Conservation (phyloP, 75 land plant genomes). For the Pseudotsuga menziesii region DNA sequence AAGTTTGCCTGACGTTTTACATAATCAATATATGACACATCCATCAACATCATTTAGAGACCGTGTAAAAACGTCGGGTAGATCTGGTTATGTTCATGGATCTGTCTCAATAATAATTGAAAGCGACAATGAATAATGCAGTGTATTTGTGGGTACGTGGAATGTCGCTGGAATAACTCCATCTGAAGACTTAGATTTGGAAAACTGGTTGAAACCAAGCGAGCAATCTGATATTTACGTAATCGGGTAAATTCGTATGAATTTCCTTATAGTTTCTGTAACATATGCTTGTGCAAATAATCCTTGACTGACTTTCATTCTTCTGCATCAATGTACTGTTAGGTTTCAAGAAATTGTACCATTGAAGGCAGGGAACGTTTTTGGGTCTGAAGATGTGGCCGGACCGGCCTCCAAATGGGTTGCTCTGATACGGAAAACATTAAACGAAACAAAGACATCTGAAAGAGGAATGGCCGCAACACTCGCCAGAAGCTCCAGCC, state of each 20-base stretch:
- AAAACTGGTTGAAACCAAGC: slow-evolving; percentile 44
- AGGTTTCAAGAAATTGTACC: slow-evolving; percentile 84
- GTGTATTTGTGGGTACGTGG: slow-evolving; percentile 71
- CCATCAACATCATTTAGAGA: not conserved
- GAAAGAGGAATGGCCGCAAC: not conserved
- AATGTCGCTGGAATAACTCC: slow-evolving; percentile 66
- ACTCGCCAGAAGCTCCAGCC: slow-evolving; percentile 9
- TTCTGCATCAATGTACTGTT: not conserved
- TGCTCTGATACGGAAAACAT: slow-evolving; percentile 37
- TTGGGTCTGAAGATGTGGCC: slow-evolving; percentile 39
- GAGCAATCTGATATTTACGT: slow-evolving; percentile 56
- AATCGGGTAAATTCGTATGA: slow-evolving; percentile 40
- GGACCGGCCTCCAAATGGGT: slow-evolving; percentile 39
- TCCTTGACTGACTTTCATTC: not conserved
- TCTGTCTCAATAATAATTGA: not conserved
- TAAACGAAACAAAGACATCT: slow-evolving; percentile 31
- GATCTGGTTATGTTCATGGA: not conserved
- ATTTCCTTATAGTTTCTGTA: not conserved
- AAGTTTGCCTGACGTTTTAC: not conserved
- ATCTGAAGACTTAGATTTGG: slow-evolving; percentile 32
- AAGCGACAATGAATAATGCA: not conserved
- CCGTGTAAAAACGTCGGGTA: not conserved
- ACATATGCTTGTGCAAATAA: not conserved
- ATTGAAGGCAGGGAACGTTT: slow-evolving; percentile 48
- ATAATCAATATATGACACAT: not conserved